Conservation (phyloP, 441 rosid species). For the Sinapis alba region DNA sequence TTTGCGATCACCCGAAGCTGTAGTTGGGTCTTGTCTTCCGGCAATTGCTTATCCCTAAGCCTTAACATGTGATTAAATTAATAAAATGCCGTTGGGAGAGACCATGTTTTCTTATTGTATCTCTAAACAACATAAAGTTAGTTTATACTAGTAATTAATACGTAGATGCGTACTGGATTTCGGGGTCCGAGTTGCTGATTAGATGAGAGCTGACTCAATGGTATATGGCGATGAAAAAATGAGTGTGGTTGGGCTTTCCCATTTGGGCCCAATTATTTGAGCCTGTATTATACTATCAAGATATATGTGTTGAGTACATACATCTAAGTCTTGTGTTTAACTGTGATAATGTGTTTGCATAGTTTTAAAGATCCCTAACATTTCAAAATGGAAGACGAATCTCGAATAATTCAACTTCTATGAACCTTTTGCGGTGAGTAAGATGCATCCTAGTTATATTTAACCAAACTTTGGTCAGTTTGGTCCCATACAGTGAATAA, state of each 20-base stretch:
- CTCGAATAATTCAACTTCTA: background rate
- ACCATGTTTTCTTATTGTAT: background rate
- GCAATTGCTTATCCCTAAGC: background rate
- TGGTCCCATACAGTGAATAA: background rate
- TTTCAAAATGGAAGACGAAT: background rate
- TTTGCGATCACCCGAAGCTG: background rate
- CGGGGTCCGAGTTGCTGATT: background rate
- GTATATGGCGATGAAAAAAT: background rate
- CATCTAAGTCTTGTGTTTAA: background rate
- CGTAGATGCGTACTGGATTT: background rate
- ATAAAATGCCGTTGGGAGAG: constrained; percentile 26
- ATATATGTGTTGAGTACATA: background rate
- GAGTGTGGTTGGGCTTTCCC: background rate
- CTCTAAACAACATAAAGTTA: background rate
- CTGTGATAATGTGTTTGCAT: background rate
- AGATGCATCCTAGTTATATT: background rate
- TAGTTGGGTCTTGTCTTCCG: background rate
- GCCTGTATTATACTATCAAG: background rate
- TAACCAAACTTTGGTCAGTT: background rate
- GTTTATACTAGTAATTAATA: background rate
- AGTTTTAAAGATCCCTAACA: background rate
- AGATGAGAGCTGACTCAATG: background rate
- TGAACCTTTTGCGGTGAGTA: background rate
- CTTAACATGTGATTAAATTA: constrained; percentile 23
- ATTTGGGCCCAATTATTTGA: background rate